Conservation (phyloP, 495 filamentous ascomycete species). For the Hypoxylon perforatum region DNA sequence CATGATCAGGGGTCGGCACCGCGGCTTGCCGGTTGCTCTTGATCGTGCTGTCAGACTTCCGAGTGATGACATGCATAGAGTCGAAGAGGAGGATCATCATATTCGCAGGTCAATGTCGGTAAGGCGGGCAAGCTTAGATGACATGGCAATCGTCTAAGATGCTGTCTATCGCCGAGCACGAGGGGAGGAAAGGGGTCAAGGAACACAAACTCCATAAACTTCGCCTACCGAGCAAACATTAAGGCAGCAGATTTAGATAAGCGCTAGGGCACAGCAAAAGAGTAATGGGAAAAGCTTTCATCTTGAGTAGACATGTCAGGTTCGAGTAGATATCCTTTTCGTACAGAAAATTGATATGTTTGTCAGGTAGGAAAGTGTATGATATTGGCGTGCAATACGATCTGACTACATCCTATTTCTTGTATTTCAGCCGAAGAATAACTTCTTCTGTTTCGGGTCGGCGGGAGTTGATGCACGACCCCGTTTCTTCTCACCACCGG, state of each 20-base stretch:
- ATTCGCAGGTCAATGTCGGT: constrained; percentile 53
- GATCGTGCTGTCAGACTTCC: constrained; percentile 82
- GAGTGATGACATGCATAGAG: constrained; percentile 61
- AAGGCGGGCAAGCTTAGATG: constrained; percentile 41
- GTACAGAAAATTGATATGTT: not conserved
- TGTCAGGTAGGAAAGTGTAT: too few species aligned
- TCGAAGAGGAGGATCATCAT: constrained; percentile 56
- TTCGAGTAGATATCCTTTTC: too few species aligned
- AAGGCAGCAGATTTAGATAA: too few species aligned
- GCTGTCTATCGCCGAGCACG: not conserved
- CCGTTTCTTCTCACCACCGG: constrained; percentile 50
- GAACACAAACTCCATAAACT: not conserved
- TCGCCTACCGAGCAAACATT: not conserved
- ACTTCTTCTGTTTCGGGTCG: constrained; percentile 59
- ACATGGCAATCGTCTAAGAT: constrained; percentile 10
- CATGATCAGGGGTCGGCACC: constrained; percentile 81
- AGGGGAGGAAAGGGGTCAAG: not conserved
- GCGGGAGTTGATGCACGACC: constrained; percentile 34
- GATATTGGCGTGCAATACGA: not conserved
- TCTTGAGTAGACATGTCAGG: too few species aligned
- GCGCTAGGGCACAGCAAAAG: too few species aligned
- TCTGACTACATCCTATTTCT: not conserved
- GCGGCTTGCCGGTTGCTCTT: constrained; percentile 83
- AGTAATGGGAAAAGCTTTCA: too few species aligned
- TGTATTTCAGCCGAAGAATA: constrained; percentile 52